phyloP scores from a whole-genome alignment of 345 rosid genomes.

The Populus pruinosa region DNA sequence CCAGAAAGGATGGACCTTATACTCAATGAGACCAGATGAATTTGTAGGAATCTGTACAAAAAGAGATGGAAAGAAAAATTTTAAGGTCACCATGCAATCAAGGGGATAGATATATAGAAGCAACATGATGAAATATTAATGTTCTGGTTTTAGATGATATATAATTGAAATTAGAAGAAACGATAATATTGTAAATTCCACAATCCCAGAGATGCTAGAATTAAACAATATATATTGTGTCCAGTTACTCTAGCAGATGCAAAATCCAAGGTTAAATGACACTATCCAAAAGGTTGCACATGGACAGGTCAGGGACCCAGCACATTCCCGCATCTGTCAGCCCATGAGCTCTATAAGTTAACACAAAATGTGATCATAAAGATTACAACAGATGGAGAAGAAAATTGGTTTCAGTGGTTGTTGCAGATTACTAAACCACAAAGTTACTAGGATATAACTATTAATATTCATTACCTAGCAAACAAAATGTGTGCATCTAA shows the following conservation, averaged over 20 bases:
- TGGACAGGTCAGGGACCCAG: no score
- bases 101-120: no score
- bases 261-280: not conserved
- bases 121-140: not conserved
- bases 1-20: slow-evolving; percentile 82
- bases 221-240: not conserved
- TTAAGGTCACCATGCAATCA: not conserved
- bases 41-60: slow-evolving; percentile 64
- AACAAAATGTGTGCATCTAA: no score
- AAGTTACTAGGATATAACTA: no score
- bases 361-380: no score
- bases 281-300: no score
- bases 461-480: no score
- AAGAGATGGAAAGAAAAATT: not conserved
- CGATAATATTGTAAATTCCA: not conserved
- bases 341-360: no score
- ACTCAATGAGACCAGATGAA: slow-evolving; percentile 65
- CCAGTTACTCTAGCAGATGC: not conserved
- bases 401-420: no score
- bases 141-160: not conserved
- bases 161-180: not conserved
- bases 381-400: no score
- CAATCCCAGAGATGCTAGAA: not conserved
- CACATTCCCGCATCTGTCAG: no score
- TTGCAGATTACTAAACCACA: no score